A percentile compares a stretch with the other conserved stretches of the same genome.
Conservation (phyloP, 2,329 filamentous ascomycete genomes). For the Arthrobotrys conoides region DNA sequence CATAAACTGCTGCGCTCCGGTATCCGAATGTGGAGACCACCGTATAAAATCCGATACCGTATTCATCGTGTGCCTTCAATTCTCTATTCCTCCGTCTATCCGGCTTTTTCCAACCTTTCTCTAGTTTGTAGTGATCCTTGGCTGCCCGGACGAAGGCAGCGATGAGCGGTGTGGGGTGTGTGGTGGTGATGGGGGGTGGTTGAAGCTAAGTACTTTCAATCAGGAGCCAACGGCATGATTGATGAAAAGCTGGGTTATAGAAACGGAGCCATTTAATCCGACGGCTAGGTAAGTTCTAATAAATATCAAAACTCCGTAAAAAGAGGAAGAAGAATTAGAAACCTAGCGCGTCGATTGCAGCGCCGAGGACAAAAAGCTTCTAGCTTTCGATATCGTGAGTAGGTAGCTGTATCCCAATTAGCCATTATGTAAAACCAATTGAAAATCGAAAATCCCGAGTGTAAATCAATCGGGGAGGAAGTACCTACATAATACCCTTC, state of each 20-base stretch:
- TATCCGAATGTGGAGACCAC: conserved; percentile 71
- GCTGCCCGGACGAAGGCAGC: too few relatives aligned
- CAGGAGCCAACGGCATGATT: conserved; percentile 49
- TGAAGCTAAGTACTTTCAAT: conserved; percentile 20
- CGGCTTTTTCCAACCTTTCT: too few relatives aligned
- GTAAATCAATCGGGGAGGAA: too few relatives aligned
- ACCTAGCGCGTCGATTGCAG: conserved; percentile 52
- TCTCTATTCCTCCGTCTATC: background rate
- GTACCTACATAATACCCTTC: too few relatives aligned
- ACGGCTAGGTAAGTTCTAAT: background rate
- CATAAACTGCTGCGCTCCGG: conserved; percentile 69
- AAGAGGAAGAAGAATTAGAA: background rate
- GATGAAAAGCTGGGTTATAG: conserved; percentile 12
- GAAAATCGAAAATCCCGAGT: too few relatives aligned
- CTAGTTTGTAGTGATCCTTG: too few relatives aligned
- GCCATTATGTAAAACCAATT: background rate
- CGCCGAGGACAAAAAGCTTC: background rate
- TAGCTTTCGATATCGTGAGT: background rate
- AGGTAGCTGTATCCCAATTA: background rate
- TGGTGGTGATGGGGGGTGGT: background rate
- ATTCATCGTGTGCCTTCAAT: conserved; percentile 67
- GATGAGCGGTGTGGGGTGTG: background rate
- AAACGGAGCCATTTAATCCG: conserved; percentile 11
- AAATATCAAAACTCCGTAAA: too few relatives aligned
- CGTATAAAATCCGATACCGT: conserved; percentile 68